Evolutionary conservation across 2,329 filamentous ascomycete species (phyloP).

Genomic region (Colletotrichum aenigma): DNA sequence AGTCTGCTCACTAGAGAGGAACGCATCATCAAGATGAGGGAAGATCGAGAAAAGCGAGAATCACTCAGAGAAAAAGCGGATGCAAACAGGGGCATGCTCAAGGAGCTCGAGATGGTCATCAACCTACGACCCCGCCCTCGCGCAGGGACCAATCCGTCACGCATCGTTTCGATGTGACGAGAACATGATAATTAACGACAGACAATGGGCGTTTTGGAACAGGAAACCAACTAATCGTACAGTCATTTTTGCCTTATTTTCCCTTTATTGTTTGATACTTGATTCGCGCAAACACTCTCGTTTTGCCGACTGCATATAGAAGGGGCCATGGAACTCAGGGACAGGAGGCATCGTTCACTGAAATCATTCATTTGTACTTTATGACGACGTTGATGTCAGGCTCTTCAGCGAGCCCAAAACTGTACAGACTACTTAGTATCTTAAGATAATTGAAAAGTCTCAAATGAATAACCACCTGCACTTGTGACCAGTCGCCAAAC

Average conservation of each 20-base stretch:
- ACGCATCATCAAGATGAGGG: constrained; percentile 84
- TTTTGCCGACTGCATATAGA: constrained; percentile 6
- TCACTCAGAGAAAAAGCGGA: constrained; percentile 76
- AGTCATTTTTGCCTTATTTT: constrained; percentile 13
- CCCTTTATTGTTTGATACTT: not conserved
- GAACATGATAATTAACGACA: constrained; percentile 22
- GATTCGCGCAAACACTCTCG: not conserved
- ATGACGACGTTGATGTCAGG: constrained; percentile 13
- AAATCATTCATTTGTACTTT: not conserved
- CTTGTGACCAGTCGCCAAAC: not conserved
- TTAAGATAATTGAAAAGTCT: not conserved
- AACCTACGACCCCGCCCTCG: constrained; percentile 51
- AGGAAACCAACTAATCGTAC: constrained; percentile 11
- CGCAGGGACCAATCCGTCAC: constrained; percentile 37
- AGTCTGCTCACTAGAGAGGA: constrained; percentile 82
- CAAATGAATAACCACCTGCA: not conserved
- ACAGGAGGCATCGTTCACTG: not conserved
- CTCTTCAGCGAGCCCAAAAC: not conserved
- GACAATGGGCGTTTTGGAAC: constrained; percentile 6
- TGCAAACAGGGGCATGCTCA: constrained; percentile 86
- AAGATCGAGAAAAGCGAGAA: constrained; percentile 80
- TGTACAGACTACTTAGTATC: not conserved
- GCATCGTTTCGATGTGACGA: constrained; percentile 49
- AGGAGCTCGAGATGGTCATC: constrained; percentile 91
- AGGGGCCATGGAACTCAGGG: not conserved